phyloP scores from a whole-genome alignment of 192 early-diverging fungal species.

The Backusella psychrophila region DNA sequence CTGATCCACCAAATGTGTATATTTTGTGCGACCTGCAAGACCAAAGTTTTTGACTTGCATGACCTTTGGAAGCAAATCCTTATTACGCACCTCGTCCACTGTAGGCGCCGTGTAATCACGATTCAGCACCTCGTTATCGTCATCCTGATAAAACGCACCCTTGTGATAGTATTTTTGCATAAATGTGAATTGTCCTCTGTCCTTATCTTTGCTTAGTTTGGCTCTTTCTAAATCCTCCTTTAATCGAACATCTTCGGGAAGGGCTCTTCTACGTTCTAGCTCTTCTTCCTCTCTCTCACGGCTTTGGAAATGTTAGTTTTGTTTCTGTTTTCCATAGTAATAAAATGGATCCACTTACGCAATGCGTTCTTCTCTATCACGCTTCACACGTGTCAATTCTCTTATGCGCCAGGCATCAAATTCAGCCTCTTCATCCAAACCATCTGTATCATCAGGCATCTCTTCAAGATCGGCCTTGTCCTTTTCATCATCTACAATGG shows the following conservation, averaged over 20 bases:
- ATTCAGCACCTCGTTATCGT: conserved; percentile 53
- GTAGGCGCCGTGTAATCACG: conserved; percentile 75
- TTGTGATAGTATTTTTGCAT: conserved; percentile 87
- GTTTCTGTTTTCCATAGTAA: neutral
- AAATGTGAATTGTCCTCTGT: conserved; percentile 55
- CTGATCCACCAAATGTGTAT: conserved; percentile 80
- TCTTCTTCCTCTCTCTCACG: conserved; percentile 77
- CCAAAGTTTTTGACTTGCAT: conserved; percentile 96
- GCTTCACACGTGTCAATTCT: conserved; percentile 84
- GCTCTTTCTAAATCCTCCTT: conserved; percentile 69
- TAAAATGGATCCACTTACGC: conserved; percentile 38
- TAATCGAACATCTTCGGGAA: conserved; percentile 83
- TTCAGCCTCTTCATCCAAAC: conserved; percentile 82
- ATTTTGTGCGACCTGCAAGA: conserved; percentile 81
- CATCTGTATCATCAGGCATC: conserved; percentile 91
- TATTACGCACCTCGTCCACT: conserved; percentile 57
- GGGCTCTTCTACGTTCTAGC: conserved; percentile 69
- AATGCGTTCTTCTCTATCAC: conserved; percentile 77
- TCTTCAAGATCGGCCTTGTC: conserved; percentile 36
- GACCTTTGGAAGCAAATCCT: conserved; percentile 74
- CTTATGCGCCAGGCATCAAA: conserved; percentile 90
- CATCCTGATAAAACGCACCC: conserved; percentile 79
- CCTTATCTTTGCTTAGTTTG: conserved; percentile 57
- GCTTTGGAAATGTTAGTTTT: conserved; percentile 34
- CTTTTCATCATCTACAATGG: conserved; percentile 32